These are phyloP conservation scores for Pterocarpus macrocarpus DNA, from an alignment of 306 rosid genomes.

Conservation along the genomic window DNA sequence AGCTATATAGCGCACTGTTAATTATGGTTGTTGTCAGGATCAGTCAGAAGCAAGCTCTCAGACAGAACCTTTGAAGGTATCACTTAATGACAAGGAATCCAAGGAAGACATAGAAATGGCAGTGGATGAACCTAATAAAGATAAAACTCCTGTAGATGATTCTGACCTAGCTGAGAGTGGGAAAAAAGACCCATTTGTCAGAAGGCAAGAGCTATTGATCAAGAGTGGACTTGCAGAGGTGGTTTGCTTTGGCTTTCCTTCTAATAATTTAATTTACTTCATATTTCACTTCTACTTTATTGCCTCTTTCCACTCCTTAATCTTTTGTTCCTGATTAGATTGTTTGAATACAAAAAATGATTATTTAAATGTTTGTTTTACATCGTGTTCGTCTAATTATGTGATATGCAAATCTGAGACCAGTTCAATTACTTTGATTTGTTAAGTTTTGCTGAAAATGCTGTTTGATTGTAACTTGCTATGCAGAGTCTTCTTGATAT, in stretches of 20 bases:
- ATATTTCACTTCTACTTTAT: conserved; percentile 28
- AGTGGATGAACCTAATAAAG: conserved; percentile 51
- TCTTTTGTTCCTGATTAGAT: conserved; percentile 11
- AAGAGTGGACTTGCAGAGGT: conserved; percentile 97
- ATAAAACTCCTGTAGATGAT: conserved; percentile 53
- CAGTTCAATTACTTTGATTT: conserved; percentile 37
- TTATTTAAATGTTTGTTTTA: conserved; percentile 3
- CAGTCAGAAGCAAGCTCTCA: conserved; percentile 57
- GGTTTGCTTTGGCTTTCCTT: conserved; percentile 47
- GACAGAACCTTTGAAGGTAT: conserved; percentile 53
- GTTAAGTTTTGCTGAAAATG: conserved; percentile 35
- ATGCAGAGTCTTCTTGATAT: conserved; percentile 81
- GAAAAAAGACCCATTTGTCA: conserved; percentile 84
- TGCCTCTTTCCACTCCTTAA: conserved; percentile 25
- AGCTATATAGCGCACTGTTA: conserved; percentile 36
- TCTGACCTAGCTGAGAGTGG: conserved; percentile 73
- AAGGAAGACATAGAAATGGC: conserved; percentile 50
- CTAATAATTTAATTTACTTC: conserved; percentile 17
- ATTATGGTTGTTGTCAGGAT: conserved; percentile 51
- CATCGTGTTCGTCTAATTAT: conserved; percentile 14
- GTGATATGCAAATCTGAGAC: conserved; percentile 17
- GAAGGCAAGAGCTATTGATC: conserved; percentile 93
- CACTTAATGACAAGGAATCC: conserved; percentile 56
- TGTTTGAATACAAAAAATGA: background rate
- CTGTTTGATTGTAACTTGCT: conserved; percentile 35